Conservation (phyloP, 306 rosid species). For the Arachis stenosperma region DNA sequence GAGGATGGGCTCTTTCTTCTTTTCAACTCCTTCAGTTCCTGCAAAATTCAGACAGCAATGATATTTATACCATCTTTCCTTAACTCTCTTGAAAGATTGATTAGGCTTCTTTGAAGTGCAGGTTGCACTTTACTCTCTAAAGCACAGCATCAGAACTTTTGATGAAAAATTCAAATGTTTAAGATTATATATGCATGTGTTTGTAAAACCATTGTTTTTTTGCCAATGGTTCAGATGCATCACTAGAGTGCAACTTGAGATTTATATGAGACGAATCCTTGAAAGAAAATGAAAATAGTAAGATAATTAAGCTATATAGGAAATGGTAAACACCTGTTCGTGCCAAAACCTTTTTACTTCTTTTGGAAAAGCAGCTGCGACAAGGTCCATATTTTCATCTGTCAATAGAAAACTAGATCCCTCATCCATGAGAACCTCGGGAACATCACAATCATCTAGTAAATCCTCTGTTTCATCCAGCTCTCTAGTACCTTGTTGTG, state of each 20-base stretch:
- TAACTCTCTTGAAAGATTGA: too few species aligned
- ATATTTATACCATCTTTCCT: not conserved
- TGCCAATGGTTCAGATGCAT: too few species aligned
- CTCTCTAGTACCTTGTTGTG: slow-evolving; percentile 51
- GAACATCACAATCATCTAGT: slow-evolving; percentile 60
- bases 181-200: too few species aligned
- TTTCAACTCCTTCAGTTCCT: slow-evolving; percentile 65
- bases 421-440: slow-evolving; percentile 48
- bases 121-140: too few species aligned
- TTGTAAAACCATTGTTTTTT: too few species aligned
- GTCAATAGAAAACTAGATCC: slow-evolving; percentile 73
- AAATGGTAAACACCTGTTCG: slow-evolving; percentile 64
- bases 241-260: too few species aligned
- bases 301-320: not conserved
- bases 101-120: too few species aligned
- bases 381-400: slow-evolving; percentile 84
- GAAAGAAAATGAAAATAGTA: not conserved
- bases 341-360: slow-evolving; percentile 63
- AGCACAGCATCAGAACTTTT: not conserved
- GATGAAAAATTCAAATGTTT: not conserved
- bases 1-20: slow-evolving; percentile 47
- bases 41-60: slow-evolving; percentile 42
- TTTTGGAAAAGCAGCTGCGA: slow-evolving; percentile 76
- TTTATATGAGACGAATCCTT: not conserved
- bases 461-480: slow-evolving; percentile 52